These are phyloP conservation scores for Goffeauzyma gilvescens DNA, from an alignment of 768 basidiomycete genomes.

Conservation along the genomic window DNA sequence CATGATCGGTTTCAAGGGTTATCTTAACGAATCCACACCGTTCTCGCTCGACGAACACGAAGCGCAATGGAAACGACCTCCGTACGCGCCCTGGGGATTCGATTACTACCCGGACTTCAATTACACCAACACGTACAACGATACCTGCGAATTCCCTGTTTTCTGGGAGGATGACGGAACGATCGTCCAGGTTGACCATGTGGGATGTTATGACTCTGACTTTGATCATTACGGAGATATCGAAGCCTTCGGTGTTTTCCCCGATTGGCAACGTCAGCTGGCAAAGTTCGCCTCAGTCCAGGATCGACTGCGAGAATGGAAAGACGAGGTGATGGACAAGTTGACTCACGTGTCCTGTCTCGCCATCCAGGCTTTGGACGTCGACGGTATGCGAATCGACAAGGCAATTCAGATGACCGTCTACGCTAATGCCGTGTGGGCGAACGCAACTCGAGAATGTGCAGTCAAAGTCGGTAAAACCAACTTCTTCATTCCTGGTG, in stretches of 20 bases:
- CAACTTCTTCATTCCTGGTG: conserved; percentile 80
- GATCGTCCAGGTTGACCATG: conserved; percentile 40
- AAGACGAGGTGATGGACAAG: conserved; percentile 54
- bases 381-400: conserved; percentile 88
- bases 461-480: conserved; percentile 53
- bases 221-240: conserved; percentile 94
- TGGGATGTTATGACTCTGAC: conserved; percentile 61
- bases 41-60: conserved; percentile 58
- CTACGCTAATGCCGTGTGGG: conserved; percentile 59
- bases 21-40: conserved; percentile 60
- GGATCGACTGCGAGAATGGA: conserved; percentile 88
- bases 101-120: conserved; percentile 64
- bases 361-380: conserved; percentile 66
- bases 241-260: conserved; percentile 85
- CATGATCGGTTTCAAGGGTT: conserved; percentile 63
- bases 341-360: conserved; percentile 65
- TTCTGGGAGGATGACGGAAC: conserved; percentile 67
- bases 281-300: conserved; percentile 92
- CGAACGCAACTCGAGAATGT: conserved; percentile 52
- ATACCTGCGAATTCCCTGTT: conserved; percentile 52
- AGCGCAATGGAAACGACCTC: conserved; percentile 52
- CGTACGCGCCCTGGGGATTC: conserved; percentile 69
- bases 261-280: conserved; percentile 60
- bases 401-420: conserved; percentile 84
- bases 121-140: conserved; percentile 52